Evolutionary conservation across 192 early-diverging fungal genomes (phyloP).

Genomic region (Funneliformis mosseae): DNA sequence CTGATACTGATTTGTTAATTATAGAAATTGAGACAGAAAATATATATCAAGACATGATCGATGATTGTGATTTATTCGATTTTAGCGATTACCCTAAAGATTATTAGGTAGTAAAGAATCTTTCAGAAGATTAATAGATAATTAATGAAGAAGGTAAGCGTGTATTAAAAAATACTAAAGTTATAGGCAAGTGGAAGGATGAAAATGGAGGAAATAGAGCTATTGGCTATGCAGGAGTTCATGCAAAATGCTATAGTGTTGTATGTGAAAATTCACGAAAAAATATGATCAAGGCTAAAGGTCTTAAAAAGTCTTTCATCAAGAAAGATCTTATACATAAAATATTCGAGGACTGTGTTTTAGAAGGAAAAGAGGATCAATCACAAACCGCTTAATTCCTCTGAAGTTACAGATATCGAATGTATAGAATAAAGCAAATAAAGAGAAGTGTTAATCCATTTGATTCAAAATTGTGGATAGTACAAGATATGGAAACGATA

Average conservation of each 20-base stretch:
- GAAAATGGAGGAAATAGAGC: constrained; percentile 25
- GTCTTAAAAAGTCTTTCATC: constrained; percentile 29
- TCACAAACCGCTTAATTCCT: constrained; percentile 25
- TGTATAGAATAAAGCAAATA: constrained; percentile 32
- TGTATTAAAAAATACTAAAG: constrained; percentile 33
- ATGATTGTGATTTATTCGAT: constrained; percentile 33
- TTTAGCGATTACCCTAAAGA: constrained; percentile 26
- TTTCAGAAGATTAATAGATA: constrained; percentile 30
- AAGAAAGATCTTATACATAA: constrained; percentile 28
- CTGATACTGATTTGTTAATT: constrained; percentile 25
- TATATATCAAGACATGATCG: constrained; percentile 27
- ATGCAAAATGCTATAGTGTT: constrained; percentile 30
- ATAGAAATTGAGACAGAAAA: constrained; percentile 31
- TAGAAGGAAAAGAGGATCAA: constrained; percentile 31
- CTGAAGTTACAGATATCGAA: constrained; percentile 29
- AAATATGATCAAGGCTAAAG: too few relatives aligned
- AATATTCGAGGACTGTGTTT: constrained; percentile 34
- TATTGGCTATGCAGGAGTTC: constrained; percentile 22
- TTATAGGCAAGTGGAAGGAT: constrained; percentile 31
- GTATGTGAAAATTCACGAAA: too few relatives aligned
- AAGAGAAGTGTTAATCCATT: constrained; percentile 30
- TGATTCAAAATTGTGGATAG: constrained; percentile 30
- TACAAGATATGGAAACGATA: constrained; percentile 1
- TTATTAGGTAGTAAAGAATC: constrained; percentile 30
- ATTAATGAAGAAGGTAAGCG: constrained; percentile 31